phyloP scores from a whole-genome alignment of 1,139 yeast species.

The Lodderomyces beijingensis region DNA sequence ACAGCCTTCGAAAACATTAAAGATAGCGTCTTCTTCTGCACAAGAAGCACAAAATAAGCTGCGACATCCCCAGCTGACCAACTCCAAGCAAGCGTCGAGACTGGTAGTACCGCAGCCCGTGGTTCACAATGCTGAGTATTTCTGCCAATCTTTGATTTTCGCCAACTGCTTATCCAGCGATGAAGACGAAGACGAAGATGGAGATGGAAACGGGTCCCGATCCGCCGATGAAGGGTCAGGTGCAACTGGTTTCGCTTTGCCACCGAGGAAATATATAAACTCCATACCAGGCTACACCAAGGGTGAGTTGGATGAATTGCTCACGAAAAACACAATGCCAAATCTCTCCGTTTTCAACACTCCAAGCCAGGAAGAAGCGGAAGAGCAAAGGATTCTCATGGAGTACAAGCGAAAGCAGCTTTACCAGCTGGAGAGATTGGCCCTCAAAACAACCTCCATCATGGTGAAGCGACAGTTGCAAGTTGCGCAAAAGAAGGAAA shows the following conservation, averaged over 20 bases:
- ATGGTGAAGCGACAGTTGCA: conserved; percentile 39
- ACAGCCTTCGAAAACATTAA: conserved; percentile 7
- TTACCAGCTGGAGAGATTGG: conserved; percentile 26
- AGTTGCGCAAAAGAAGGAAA: conserved; percentile 38
- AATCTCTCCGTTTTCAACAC: neutral
- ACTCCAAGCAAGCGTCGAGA: neutral
- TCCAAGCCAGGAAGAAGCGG: conserved; percentile 17
- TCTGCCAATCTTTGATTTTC: conserved; percentile 22
- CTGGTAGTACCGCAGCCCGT: no score
- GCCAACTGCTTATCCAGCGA: conserved; percentile 26
- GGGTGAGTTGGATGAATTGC: conserved; percentile 29
- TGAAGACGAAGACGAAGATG: conserved; percentile 17
- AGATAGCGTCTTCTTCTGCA: conserved; percentile 2
- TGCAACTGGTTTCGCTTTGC: no score
- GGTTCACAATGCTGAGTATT: conserved; percentile 3
- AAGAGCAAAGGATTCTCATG: conserved; percentile 28
- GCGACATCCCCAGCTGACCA: neutral
- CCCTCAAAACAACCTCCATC: conserved; percentile 23
- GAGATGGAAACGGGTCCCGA: neutral
- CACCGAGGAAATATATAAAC: conserved; percentile 1
- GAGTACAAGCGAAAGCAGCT: conserved; percentile 32
- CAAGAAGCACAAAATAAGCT: neutral
- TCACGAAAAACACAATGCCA: conserved; percentile 8
- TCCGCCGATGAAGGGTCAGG: neutral
- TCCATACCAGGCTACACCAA: conserved; percentile 41